Conservation (phyloP, 2,329 filamentous ascomycete genomes). For the Fusarium falciforme region DNA sequence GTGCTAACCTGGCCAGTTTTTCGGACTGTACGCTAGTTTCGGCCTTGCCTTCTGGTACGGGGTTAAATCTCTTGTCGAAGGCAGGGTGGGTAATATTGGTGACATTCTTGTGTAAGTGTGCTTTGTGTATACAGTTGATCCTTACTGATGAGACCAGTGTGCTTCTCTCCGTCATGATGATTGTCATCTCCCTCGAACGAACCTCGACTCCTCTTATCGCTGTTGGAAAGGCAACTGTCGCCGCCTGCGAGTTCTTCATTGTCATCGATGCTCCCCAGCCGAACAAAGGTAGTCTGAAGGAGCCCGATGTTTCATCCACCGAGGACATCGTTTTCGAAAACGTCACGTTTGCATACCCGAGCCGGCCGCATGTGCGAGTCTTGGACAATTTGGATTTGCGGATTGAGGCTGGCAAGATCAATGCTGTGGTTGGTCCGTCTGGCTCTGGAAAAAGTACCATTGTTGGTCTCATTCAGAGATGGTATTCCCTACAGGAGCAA, state of each 20-base stretch:
- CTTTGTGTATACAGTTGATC: too few relatives aligned
- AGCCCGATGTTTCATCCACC: conserved; percentile 52
- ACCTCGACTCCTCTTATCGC: conserved; percentile 70
- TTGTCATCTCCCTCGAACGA: conserved; percentile 67
- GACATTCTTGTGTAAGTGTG: conserved; percentile 65
- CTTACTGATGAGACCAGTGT: conserved; percentile 49
- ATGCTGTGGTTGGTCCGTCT: conserved; percentile 79
- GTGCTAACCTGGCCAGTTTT: conserved; percentile 55
- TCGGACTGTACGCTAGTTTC: conserved; percentile 64
- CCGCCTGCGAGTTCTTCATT: conserved; percentile 68
- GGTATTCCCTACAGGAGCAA: conserved; percentile 73
- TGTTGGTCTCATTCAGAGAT: conserved; percentile 76
- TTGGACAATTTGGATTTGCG: conserved; percentile 68
- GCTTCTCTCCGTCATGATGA: conserved; percentile 68
- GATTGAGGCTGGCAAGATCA: conserved; percentile 73
- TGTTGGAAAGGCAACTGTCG: conserved; percentile 66
- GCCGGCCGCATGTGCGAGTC: conserved; percentile 71
- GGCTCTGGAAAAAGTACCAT: conserved; percentile 82
- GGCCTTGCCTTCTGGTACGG: conserved; percentile 73
- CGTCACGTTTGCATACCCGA: conserved; percentile 80
- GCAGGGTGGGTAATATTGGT: conserved; percentile 60
- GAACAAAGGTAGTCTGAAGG: conserved; percentile 49
- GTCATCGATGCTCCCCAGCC: conserved; percentile 62
- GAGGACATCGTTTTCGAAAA: conserved; percentile 64
- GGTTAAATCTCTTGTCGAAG: conserved; percentile 60